Evolutionary conservation across 148 eudicot genomes (phyloP).

Genomic region (Cornus kousa): DNA sequence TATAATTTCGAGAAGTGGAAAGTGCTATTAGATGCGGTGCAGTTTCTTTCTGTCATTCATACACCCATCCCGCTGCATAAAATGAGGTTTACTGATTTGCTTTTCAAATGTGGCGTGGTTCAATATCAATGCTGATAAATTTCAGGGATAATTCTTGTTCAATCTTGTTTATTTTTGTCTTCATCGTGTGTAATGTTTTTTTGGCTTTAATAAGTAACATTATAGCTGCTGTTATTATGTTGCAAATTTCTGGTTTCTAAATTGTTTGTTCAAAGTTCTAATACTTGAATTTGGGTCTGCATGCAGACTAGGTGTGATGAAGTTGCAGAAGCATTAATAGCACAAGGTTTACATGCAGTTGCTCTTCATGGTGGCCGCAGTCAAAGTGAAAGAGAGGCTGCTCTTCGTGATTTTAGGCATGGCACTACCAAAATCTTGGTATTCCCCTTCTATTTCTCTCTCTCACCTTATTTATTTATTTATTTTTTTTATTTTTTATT

Average conservation of each 20-base stretch:
- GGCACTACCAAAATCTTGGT: constrained; percentile 51
- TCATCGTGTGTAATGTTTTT: not conserved
- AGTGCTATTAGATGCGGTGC: not conserved
- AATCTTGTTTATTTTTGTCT: not conserved
- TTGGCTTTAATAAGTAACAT: not conserved
- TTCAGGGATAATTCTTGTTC: not conserved
- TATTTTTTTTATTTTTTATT: not conserved
- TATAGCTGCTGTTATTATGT: not conserved
- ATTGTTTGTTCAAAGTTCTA: constrained; percentile 8
- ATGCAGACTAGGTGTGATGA: constrained; percentile 58
- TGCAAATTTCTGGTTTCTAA: not conserved
- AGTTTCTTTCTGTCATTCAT: not conserved
- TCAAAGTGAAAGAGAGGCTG: constrained; percentile 57
- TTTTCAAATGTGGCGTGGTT: not conserved
- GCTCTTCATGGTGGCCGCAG: constrained; percentile 60
- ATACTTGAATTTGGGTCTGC: constrained; percentile 8
- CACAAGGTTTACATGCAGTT: constrained; percentile 50
- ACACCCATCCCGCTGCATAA: not conserved
- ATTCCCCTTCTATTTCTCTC: not conserved
- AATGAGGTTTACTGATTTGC: not conserved
- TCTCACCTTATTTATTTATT: too few species aligned
- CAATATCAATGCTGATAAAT: not conserved
- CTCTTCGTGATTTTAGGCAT: constrained; percentile 47
- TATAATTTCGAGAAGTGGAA: too few species aligned
- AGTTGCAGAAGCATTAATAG: constrained; percentile 52